Conservation (phyloP, 2,329 filamentous ascomycete genomes). For the Neocatenulostroma microsporum region DNA sequence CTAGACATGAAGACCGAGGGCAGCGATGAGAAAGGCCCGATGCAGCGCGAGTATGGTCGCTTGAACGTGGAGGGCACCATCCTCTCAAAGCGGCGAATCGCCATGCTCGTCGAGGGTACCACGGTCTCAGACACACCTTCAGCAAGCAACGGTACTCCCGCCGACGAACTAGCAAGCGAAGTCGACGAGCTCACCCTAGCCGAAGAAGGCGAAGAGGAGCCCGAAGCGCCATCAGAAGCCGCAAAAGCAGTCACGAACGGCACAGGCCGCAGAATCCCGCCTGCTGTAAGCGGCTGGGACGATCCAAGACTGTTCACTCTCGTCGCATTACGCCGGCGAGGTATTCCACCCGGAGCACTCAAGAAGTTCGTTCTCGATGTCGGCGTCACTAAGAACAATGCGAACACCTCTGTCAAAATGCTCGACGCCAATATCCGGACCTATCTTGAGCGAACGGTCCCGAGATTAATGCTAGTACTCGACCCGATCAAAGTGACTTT, state of each 20-base stretch:
- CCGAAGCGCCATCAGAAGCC: slow-evolving; percentile 18
- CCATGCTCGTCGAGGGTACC: slow-evolving; percentile 65
- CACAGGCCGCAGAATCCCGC: slow-evolving; percentile 30
- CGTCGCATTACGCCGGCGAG: slow-evolving; percentile 72
- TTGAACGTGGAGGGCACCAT: slow-evolving; percentile 78
- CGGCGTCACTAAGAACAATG: slow-evolving; percentile 75
- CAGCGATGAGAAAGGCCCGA: slow-evolving; percentile 51
- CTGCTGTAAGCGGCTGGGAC: slow-evolving; percentile 75
- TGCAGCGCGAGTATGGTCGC: slow-evolving; percentile 83
- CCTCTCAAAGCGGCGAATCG: slow-evolving; percentile 76
- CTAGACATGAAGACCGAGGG: slow-evolving; percentile 69
- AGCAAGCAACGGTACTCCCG: slow-evolving; percentile 18
- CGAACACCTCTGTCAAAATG: slow-evolving; percentile 70
- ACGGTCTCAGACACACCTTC: slow-evolving; percentile 25
- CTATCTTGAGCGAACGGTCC: slow-evolving; percentile 81
- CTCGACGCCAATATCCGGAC: slow-evolving; percentile 79
- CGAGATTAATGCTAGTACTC: slow-evolving; percentile 79
- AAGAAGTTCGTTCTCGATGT: slow-evolving; percentile 86
- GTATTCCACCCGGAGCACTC: slow-evolving; percentile 80
- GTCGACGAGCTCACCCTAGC: slow-evolving; percentile 36
- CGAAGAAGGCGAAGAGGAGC: slow-evolving; percentile 34
- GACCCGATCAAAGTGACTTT: slow-evolving; percentile 79
- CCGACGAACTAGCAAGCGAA: slow-evolving; percentile 21
- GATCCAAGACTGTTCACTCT: slow-evolving; percentile 86
- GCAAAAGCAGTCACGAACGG: slow-evolving; percentile 16